phyloP scores from a whole-genome alignment of 208 protist genomes.

The Tritrichomonas musculus region DNA sequence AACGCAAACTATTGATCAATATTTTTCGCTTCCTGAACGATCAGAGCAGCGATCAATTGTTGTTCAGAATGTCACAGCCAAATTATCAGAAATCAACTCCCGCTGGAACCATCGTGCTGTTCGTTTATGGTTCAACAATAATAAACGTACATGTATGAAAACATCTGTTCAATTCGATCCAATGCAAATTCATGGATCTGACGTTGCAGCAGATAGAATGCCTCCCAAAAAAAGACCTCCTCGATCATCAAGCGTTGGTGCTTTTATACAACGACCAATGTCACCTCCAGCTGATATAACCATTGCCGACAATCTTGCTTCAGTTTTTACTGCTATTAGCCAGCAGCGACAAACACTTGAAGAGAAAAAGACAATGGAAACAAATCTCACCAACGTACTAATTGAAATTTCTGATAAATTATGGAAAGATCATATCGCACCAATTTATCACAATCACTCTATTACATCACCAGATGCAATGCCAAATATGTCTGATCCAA shows the following conservation, averaged over 20 bases:
- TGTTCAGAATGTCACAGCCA: neutral
- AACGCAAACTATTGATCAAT: neutral
- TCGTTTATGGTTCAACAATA: neutral
- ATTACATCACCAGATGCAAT: neutral
- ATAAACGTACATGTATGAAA: neutral
- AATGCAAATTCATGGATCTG: neutral
- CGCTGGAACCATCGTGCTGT: neutral
- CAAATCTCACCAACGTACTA: neutral
- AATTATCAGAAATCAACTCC: neutral
- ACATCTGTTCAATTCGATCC: neutral
- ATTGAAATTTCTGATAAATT: neutral
- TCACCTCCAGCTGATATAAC: neutral
- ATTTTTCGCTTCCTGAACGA: neutral
- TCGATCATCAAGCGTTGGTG: neutral
- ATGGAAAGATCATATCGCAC: neutral
- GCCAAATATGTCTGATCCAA: neutral
- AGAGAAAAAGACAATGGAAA: neutral
- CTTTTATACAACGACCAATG: neutral
- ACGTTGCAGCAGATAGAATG: neutral
- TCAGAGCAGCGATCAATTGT: neutral
- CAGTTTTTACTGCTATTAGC: neutral
- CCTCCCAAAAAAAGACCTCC: neutral
- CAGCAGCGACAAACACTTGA: neutral
- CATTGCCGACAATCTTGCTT: neutral
- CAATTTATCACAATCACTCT: neutral